Percentiles rank a stretch among this genome's conserved stretches.
Evolutionary conservation across 1,284 basidiomycete species (phyloP).

Genomic region (Volvariella volvacea): DNA sequence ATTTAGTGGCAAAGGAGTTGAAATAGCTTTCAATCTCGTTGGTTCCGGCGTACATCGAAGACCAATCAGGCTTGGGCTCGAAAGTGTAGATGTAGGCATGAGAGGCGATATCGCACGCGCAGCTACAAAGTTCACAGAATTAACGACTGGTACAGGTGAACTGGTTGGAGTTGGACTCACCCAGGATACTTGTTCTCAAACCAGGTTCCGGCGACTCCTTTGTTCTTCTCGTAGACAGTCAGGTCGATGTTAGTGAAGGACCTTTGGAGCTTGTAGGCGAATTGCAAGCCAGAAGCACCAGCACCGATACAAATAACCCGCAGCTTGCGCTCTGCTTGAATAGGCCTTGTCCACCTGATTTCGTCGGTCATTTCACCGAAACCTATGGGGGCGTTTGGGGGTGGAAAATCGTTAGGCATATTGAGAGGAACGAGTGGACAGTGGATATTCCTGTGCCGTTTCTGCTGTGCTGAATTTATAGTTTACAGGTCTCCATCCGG

Average conservation of each 20-base stretch:
- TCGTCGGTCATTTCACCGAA: background rate
- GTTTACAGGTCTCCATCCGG: too few species aligned
- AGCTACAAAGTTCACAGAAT: conserved; percentile 12
- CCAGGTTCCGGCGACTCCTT: conserved; percentile 23
- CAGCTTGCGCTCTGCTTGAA: conserved; percentile 19
- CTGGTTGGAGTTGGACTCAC: too few species aligned
- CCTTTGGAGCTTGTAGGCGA: conserved; percentile 27
- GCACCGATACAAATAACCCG: conserved; percentile 24
- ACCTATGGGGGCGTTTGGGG: too few species aligned
- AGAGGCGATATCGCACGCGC: conserved; percentile 23
- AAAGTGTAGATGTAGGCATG: conserved; percentile 24
- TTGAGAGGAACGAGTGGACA: too few species aligned
- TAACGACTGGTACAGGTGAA: background rate
- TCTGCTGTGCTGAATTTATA: too few species aligned
- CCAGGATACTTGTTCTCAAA: conserved; percentile 25
- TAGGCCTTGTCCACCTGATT: conserved; percentile 14
- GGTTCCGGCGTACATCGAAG: conserved; percentile 20
- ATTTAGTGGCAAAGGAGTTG: conserved; percentile 19
- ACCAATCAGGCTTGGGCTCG: conserved; percentile 25
- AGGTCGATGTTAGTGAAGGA: conserved; percentile 24
- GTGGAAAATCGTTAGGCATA: too few species aligned
- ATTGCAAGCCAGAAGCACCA: conserved; percentile 24
- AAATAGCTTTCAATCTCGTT: conserved; percentile 23
- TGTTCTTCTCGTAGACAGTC: conserved; percentile 24
- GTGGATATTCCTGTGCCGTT: too few species aligned